Conservation (phyloP, 805 yeast species). For the Ogataea siamensis region DNA sequence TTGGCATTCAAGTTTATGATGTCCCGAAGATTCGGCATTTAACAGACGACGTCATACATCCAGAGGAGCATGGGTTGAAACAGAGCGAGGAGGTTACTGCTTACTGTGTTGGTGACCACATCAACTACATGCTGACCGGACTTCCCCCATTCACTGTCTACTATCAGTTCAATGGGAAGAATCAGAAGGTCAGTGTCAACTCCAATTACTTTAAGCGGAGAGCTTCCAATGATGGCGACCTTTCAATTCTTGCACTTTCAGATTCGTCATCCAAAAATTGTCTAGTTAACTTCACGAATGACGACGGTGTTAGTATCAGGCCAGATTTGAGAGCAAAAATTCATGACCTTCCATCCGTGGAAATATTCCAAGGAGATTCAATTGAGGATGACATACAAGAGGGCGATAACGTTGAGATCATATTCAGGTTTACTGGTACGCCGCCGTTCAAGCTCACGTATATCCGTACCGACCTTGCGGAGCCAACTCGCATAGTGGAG, state of each 20-base stretch:
- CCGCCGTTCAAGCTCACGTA: slow-evolving; percentile 91
- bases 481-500: slow-evolving; percentile 42
- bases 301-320: slow-evolving; percentile 27
- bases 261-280: slow-evolving; percentile 77
- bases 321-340: slow-evolving; percentile 35
- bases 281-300: slow-evolving; percentile 49
- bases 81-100: slow-evolving; percentile 29
- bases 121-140: slow-evolving; percentile 74
- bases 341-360: slow-evolving; percentile 67
- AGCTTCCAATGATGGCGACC: slow-evolving; percentile 79
- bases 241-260: slow-evolving; percentile 62
- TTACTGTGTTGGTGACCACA: slow-evolving; percentile 91
- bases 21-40: slow-evolving; percentile 61
- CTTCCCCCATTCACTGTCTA: slow-evolving; percentile 73
- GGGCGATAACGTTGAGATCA: slow-evolving; percentile 90
- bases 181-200: slow-evolving; percentile 50
- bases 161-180: slow-evolving; percentile 67
- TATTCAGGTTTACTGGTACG: slow-evolving; percentile 76
- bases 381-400: slow-evolving; percentile 83
- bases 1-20: slow-evolving; percentile 64
- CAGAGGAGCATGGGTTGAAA: slow-evolving; percentile 20
- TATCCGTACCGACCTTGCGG: slow-evolving; percentile 53
- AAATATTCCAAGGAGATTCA: slow-evolving; percentile 74
- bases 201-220: slow-evolving; percentile 52
- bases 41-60: slow-evolving; percentile 34